Base-by-base conservation (phyloP, 768 basidiomycete genomes). In the Dentipellis fragilis region DNA sequence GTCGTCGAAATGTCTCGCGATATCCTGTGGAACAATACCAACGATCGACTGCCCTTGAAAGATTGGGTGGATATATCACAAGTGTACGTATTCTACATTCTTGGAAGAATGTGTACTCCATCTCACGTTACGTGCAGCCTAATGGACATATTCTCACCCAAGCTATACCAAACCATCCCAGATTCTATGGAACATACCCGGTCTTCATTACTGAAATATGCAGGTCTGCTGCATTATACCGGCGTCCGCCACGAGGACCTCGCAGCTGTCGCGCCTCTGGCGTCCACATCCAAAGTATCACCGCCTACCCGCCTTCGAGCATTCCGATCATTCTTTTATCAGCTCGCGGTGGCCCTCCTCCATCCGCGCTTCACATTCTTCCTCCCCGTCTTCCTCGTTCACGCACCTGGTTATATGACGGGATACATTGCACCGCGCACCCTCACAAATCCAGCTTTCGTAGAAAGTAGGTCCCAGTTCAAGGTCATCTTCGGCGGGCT, bases 391-490 rank as follows among this genome's bases (percentile, higher is more conserved):
- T 93, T 94, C 73, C 66, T 89, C 48, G 70, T 95, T 52, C 93
- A 92, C 57, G 68, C 84, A 10, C 95, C 94, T 1, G 83, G 88
- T 46, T 97, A 98, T 70, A 70, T 84, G 59, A 82, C 92, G 72
- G 86, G 83, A 11, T 75, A 83, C 34, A 63, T 85, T 49, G 92
- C 89, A 40, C 86, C 85, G n/a, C 72, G 79, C 42, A 70, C 93
- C 40, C 82, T 80, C 45, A 79, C 87, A 62, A 81, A 90, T 59
- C 91, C 95, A 65, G 85, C 93, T 9, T 34, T 56, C 5, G 53
- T 54, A 67, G 95, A 97, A 68, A 87, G 91, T 14, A 85, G 91
- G 68, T 95, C 94, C 40, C 91, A 97, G 75, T 95, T 90, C 75
- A 97, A 97, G 75, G 83, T 95, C 46, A 84, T 88, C 9, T 85